Percentiles rank a stretch among this genome's conserved stretches.
Evolutionary conservation across 805 yeast genomes (phyloP).

Genomic region (Ogataea siamensis): DNA sequence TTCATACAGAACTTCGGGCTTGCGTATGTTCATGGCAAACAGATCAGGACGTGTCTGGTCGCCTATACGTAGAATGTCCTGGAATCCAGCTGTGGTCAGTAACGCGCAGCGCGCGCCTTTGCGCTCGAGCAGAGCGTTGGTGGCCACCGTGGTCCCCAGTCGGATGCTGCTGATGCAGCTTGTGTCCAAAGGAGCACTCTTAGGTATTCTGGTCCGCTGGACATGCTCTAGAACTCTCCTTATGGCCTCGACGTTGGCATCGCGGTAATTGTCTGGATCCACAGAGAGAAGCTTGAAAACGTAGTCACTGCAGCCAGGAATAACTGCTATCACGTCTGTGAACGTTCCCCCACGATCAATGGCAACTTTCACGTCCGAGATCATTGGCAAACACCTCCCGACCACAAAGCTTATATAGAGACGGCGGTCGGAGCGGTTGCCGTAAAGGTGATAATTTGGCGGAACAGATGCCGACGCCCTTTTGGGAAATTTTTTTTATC

Average conservation of each 20-base stretch:
- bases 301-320: constrained; percentile 34
- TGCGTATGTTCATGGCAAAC: constrained; percentile 19
- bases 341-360: constrained; percentile 42
- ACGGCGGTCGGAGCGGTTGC: too few species aligned
- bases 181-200: constrained; percentile 16
- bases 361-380: constrained; percentile 12
- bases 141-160: constrained; percentile 29
- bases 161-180: constrained; percentile 21
- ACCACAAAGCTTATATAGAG: not conserved
- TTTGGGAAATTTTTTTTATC: constrained; percentile 1
- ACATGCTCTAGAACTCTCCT: constrained; percentile 22
- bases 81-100: constrained; percentile 31
- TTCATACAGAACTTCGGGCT: constrained; percentile 21
- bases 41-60: constrained; percentile 31
- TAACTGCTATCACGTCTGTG: constrained; percentile 45
- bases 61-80: constrained; percentile 33
- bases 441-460: too few species aligned
- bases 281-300: constrained; percentile 30
- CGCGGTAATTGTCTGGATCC: constrained; percentile 27
- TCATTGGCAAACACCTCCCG: not conserved
- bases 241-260: constrained; percentile 28
- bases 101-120: constrained; percentile 23
- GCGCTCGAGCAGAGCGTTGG: constrained; percentile 24
- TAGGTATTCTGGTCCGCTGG: constrained; percentile 12
- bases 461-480: not conserved